A percentile compares a stretch with the other conserved stretches of the same genome.
Evolutionary conservation across 75 land plant genomes (phyloP).

Genomic region (Azolla pinnata): DNA sequence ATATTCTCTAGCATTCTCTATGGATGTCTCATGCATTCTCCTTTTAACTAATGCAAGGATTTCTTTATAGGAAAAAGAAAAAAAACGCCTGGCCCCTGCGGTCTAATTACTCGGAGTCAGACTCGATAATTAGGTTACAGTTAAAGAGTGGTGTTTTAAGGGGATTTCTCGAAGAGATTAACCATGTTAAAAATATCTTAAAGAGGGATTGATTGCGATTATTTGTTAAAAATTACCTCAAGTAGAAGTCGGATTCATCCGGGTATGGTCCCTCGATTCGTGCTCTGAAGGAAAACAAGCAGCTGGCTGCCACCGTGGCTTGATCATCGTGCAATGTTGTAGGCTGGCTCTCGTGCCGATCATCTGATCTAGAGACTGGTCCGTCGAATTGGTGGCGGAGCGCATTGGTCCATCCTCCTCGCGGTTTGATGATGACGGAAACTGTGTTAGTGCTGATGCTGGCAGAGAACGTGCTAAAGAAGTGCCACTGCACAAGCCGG

Average conservation of each 20-base stretch:
- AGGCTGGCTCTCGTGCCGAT: too few relatives aligned
- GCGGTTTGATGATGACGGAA: slow-evolving; percentile 34
- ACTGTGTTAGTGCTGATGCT: slow-evolving; percentile 19
- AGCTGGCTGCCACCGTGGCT: not conserved
- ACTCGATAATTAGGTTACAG: too few relatives aligned
- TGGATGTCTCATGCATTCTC: too few relatives aligned
- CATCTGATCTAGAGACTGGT: too few relatives aligned
- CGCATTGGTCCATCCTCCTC: slow-evolving; percentile 46
- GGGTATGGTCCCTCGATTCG: slow-evolving; percentile 94
- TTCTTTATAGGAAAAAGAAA: too few relatives aligned
- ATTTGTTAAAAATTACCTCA: slow-evolving; percentile 25
- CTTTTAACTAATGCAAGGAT: too few relatives aligned
- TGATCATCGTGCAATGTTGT: too few relatives aligned
- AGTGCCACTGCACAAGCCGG: slow-evolving; percentile 54
- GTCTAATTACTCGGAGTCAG: too few relatives aligned
- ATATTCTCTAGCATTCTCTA: too few relatives aligned
- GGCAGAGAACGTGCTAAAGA: slow-evolving; percentile 33
- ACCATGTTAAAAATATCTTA: not conserved
- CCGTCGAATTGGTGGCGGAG: slow-evolving; percentile 8
- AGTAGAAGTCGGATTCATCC: slow-evolving; percentile 59
- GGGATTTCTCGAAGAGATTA: too few relatives aligned
- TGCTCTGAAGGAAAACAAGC: slow-evolving; percentile 31
- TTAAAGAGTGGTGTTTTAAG: too few relatives aligned
- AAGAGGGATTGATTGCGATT: not conserved
- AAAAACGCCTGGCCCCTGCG: too few relatives aligned